Conservation (phyloP, 441 rosid genomes). For the Flueggea neowawraea region DNA sequence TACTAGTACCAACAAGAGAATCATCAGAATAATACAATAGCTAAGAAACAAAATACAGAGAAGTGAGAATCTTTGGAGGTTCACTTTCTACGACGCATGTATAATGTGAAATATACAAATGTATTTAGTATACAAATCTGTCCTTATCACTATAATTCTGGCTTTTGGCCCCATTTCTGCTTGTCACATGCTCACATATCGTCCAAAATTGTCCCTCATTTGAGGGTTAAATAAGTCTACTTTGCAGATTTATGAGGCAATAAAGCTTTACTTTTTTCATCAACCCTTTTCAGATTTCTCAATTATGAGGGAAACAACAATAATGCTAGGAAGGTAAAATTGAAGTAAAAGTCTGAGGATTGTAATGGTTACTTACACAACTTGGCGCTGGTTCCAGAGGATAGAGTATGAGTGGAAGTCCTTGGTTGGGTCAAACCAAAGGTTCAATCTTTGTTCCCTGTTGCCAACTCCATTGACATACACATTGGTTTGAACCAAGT, state of each 20-base stretch:
- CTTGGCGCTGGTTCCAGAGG: constrained; percentile 86
- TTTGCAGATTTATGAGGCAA: too few species aligned
- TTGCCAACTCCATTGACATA: constrained; percentile 92
- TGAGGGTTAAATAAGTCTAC: too few species aligned
- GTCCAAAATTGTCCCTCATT: too few species aligned
- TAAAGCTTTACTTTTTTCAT: too few species aligned
- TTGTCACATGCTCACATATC: too few species aligned
- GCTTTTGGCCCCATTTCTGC: too few species aligned
- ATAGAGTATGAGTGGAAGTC: constrained; percentile 85
- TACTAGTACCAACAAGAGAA: background rate
- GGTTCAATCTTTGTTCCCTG: constrained; percentile 83
- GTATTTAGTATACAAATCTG: too few species aligned
- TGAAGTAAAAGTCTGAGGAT: too few species aligned
- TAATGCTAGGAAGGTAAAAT: too few species aligned
- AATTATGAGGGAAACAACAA: too few species aligned
- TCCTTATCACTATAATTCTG: too few species aligned
- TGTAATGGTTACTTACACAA: constrained; percentile 48
- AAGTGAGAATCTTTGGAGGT: background rate
- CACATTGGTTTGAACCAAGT: constrained; percentile 81
- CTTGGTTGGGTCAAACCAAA: constrained; percentile 96
- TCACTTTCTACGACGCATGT: background rate
- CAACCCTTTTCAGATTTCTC: too few species aligned
- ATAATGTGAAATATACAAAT: background rate
- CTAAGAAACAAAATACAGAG: background rate
- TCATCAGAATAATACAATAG: background rate